phyloP scores from a whole-genome alignment of 345 rosid species.

The Citrus sinensis region DVS_A1.0 CM039163.1:52196001-52196500 shows the following conservation, averaged over 20 bases:
- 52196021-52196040: conserved; percentile 85
- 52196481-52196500: conserved; percentile 84
- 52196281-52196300: conserved; percentile 32
- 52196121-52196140: conserved; percentile 92
- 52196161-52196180: conserved; percentile 85
- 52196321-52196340: conserved; percentile 64
- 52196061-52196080: conserved; percentile 75
- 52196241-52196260: conserved; percentile 97
- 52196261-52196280: conserved; percentile 81
- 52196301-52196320: conserved; percentile 39
- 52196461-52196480: conserved; percentile 71
- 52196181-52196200: conserved; percentile 88
- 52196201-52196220: conserved; percentile 98
- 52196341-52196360: conserved; percentile 85
- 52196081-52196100: conserved; percentile 76
- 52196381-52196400: conserved; percentile 95
- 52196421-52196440: conserved; percentile 31
- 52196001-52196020: conserved; percentile 80
- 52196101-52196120: conserved; percentile 91
- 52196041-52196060: conserved; percentile 94
- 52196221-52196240: conserved; percentile 90
- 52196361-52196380: conserved; percentile 69
- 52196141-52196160: conserved; percentile 98
- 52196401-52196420: conserved; percentile 55
- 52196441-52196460: conserved; percentile 64